A percentile compares a stretch with the other conserved stretches of the same genome.
These are phyloP conservation scores for Grammothele lineata DNA, from an alignment of 768 basidiomycete species.

Conservation along the genomic window DNA sequence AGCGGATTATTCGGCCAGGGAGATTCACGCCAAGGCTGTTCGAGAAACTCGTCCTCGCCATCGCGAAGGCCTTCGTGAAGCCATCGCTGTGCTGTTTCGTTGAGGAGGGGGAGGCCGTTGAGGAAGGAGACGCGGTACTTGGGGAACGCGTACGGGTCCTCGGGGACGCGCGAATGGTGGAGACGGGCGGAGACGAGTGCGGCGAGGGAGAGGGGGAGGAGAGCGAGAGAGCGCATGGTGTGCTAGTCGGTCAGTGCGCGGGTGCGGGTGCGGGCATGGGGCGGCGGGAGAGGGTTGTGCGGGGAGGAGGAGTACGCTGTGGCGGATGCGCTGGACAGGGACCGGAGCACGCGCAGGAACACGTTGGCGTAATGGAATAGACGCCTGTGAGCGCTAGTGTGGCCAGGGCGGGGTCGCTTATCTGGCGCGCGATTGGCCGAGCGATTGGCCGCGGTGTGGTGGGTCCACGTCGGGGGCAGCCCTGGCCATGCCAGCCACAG, in stretches of 20 bases:
- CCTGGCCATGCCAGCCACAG: no score
- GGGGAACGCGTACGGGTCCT: conserved; percentile 78
- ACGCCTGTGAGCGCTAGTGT: conserved; percentile 8
- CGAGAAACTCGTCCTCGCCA: conserved; percentile 74
- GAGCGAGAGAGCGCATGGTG: conserved; percentile 23
- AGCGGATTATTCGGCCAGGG: conserved; percentile 34
- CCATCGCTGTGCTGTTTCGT: conserved; percentile 74
- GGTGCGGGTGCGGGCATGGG: background rate
- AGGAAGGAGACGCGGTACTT: conserved; percentile 79
- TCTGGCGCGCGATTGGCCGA: conserved; percentile 9
- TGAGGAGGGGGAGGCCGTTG: conserved; percentile 68
- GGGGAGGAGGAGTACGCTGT: no score
- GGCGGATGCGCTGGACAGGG: background rate
- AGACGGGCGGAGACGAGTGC: conserved; percentile 30
- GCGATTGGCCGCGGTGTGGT: no score
- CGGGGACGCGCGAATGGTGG: conserved; percentile 60
- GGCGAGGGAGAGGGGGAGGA: conserved; percentile 31
- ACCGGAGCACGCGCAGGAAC: background rate
- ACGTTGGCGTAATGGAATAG: conserved; percentile 9
- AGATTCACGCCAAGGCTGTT: conserved; percentile 51
- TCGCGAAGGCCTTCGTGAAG: conserved; percentile 66
- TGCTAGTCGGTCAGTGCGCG: background rate
- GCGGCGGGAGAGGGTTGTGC: background rate
- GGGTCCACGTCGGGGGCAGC: no score
- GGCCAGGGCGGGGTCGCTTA: conserved; percentile 16